phyloP scores from a whole-genome alignment of 139 green algal genomes.

The Medakamo hakoo region DNA sequence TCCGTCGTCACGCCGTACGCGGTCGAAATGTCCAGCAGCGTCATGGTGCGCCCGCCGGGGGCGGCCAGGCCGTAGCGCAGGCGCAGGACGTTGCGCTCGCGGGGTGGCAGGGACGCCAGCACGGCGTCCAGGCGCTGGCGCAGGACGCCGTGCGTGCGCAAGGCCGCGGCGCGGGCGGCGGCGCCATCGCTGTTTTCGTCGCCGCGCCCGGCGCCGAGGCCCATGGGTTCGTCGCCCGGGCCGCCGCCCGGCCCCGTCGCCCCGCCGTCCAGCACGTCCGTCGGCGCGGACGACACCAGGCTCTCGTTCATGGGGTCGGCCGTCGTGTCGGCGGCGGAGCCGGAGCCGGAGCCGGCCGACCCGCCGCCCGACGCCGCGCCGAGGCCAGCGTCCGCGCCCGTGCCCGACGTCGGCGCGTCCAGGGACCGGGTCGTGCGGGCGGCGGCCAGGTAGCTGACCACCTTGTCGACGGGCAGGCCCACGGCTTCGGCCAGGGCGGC shows the following conservation, averaged over 20 bases:
- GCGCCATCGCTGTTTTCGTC: constrained; percentile 2
- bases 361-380: neutral
- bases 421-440: constrained; percentile 1
- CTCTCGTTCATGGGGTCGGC: neutral
- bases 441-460: neutral
- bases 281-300: neutral
- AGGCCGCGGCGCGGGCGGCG: constrained; percentile 10
- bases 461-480: neutral
- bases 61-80: constrained; percentile 55
- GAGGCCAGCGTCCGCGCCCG: too few relatives aligned
- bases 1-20: constrained; percentile 43
- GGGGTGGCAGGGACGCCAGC: constrained; percentile 34
- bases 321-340: neutral
- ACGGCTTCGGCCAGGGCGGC: neutral
- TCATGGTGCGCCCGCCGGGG: neutral
- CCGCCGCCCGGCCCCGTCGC: constrained; percentile 6
- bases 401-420: too few relatives aligned
- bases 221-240: constrained; percentile 9
- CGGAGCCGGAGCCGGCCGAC: neutral
- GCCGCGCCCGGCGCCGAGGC: constrained; percentile 19
- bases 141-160: constrained; percentile 5
- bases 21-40: constrained; percentile 12
- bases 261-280: neutral
- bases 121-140: constrained; percentile 29
- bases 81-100: constrained; percentile 55